Evolutionary conservation across 2,329 filamentous ascomycete genomes (phyloP).

Genomic region (Plenodomus tracheiphilus): DNA sequence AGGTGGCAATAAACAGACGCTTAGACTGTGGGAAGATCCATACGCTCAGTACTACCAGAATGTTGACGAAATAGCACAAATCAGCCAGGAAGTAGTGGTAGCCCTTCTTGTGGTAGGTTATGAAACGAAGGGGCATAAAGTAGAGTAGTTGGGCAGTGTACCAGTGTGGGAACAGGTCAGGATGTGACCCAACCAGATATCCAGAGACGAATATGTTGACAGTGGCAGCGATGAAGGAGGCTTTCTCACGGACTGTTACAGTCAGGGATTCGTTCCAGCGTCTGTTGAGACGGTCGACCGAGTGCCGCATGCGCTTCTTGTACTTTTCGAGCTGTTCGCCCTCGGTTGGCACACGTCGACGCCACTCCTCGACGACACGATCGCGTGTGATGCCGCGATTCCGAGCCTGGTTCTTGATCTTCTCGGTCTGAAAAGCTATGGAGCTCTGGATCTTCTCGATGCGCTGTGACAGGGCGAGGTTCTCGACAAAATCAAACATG

Average conservation of each 20-base stretch:
- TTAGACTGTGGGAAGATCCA: conserved; percentile 93
- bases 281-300: conserved; percentile 82
- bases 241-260: conserved; percentile 88
- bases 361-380: conserved; percentile 90
- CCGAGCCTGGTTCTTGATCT: conserved; percentile 81
- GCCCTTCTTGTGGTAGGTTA: conserved; percentile 85
- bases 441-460: conserved; percentile 88
- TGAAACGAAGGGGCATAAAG: conserved; percentile 95
- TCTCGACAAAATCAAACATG: conserved; percentile 92
- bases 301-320: conserved; percentile 79
- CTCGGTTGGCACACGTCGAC: conserved; percentile 78
- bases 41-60: conserved; percentile 77
- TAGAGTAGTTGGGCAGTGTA: conserved; percentile 86
- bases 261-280: conserved; percentile 89
- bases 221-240: conserved; percentile 93
- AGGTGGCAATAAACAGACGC: conserved; percentile 86
- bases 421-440: conserved; percentile 80
- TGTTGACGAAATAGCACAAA: conserved; percentile 97
- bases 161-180: conserved; percentile 89
- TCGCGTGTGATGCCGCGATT: conserved; percentile 79
- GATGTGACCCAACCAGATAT: conserved; percentile 84
- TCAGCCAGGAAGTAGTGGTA: conserved; percentile 93
- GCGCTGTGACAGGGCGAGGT: conserved; percentile 84
- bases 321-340: conserved; percentile 95
- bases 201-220: conserved; percentile 97